Evolutionary conservation across 148 eudicot species (phyloP).

Genomic region (Silene latifolia): DNA sequence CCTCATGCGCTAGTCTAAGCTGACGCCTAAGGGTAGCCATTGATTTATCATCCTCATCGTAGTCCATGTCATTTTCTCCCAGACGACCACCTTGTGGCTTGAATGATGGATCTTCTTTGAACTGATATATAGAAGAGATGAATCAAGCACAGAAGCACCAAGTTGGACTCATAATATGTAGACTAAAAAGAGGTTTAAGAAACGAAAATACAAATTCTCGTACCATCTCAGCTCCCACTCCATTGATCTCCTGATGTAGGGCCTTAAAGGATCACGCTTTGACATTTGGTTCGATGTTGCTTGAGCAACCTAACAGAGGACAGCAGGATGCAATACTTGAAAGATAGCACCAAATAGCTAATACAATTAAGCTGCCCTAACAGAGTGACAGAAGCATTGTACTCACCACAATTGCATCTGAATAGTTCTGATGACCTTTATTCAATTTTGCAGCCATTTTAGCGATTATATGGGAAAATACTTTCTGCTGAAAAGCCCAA

Average conservation of each 20-base stretch:
- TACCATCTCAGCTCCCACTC: constrained; percentile 87
- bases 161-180: not conserved
- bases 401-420: constrained; percentile 93
- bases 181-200: not conserved
- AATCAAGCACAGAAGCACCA: constrained; percentile 5
- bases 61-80: constrained; percentile 94
- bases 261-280: constrained; percentile 84
- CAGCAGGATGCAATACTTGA: not conserved
- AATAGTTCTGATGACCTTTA: constrained; percentile 85
- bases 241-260: constrained; percentile 76
- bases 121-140: constrained; percentile 34
- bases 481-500: constrained; percentile 82
- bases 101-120: constrained; percentile 81
- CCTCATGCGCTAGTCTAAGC: constrained; percentile 75
- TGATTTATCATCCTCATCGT: constrained; percentile 92
- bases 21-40: constrained; percentile 93
- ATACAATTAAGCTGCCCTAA: not conserved
- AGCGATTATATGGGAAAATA: constrained; percentile 81
- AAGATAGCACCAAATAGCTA: not conserved
- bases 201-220: constrained; percentile 8
- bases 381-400: too few species aligned
- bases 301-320: constrained; percentile 64
- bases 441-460: constrained; percentile 90
- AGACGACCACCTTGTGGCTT: constrained; percentile 91
- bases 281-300: constrained; percentile 95